Evolutionary conservation across 129 eudicot genomes (phyloP).

Genomic region (Centaurea solstitialis): DNA sequence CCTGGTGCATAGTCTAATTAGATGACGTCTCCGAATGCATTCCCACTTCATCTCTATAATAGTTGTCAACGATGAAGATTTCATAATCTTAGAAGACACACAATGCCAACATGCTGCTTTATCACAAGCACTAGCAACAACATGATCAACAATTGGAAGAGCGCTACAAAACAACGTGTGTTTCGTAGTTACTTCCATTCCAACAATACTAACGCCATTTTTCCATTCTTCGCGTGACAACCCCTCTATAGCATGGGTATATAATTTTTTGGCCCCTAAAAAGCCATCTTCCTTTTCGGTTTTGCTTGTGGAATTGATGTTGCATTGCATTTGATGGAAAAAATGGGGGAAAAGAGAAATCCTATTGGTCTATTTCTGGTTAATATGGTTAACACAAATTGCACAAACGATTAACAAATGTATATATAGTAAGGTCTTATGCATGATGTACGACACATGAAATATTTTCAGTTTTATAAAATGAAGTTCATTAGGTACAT

Average conservation of each 20-base stretch:
- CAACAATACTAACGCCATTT: slow-evolving; percentile 38
- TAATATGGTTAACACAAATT: too few species aligned
- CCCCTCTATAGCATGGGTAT: slow-evolving; percentile 43
- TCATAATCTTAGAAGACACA: slow-evolving; percentile 44
- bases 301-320: slow-evolving; percentile 26
- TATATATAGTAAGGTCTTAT: too few species aligned
- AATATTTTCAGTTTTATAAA: too few species aligned
- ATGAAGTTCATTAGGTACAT: too few species aligned
- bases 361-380: too few species aligned
- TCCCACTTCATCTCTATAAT: slow-evolving; percentile 75
- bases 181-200: slow-evolving; percentile 26
- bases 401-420: too few species aligned
- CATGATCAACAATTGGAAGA: slow-evolving; percentile 17
- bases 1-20: slow-evolving; percentile 47
- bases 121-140: slow-evolving; percentile 28
- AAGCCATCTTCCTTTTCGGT: slow-evolving; percentile 25
- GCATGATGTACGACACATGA: too few species aligned
- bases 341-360: too few species aligned
- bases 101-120: slow-evolving; percentile 62
- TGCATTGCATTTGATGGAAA: slow-evolving; percentile 48
- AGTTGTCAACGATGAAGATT: slow-evolving; percentile 36
- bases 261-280: slow-evolving; percentile 45
- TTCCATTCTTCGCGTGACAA: slow-evolving; percentile 49
- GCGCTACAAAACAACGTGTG: slow-evolving; percentile 18
- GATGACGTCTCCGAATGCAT: slow-evolving; percentile 59